A percentile compares a stretch with the other conserved stretches of the same genome.
Conservation (phyloP, 1,284 basidiomycete genomes). For the Ustilago curta region DNA sequence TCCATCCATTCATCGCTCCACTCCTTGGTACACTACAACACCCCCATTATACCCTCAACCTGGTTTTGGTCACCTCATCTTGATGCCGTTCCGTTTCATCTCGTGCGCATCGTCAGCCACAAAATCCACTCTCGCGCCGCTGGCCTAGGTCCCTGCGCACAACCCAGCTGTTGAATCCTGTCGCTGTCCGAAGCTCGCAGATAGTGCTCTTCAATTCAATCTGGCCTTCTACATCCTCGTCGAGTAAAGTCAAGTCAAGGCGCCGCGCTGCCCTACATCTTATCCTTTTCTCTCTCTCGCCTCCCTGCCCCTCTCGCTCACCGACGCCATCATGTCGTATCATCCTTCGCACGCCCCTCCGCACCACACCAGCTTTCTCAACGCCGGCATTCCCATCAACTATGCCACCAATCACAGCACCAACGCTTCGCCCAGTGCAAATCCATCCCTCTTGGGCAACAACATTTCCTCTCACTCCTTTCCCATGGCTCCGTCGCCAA, state of each 20-base stretch:
- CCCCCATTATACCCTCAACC: neutral
- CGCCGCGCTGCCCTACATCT: constrained; percentile 1
- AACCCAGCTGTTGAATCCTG: neutral
- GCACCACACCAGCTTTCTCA: constrained; percentile 30
- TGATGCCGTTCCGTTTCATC: constrained; percentile 26
- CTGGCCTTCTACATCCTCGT: too few relatives aligned
- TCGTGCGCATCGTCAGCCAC: constrained; percentile 6
- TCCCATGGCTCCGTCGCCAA: constrained; percentile 44
- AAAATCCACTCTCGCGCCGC: neutral
- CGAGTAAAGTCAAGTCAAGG: neutral
- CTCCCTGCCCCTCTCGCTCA: neutral
- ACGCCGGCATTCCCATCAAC: constrained; percentile 33
- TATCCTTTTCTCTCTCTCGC: neutral
- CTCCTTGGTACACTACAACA: too few relatives aligned
- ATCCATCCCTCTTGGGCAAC: constrained; percentile 28
- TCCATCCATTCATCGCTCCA: too few relatives aligned
- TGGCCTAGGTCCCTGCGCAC: neutral
- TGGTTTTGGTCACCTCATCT: neutral
- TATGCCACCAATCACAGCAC: constrained; percentile 30
- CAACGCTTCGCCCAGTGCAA: constrained; percentile 23
- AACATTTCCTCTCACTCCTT: constrained; percentile 47
- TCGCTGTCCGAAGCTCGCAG: neutral
- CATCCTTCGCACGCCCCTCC: constrained; percentile 43
- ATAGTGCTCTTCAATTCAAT: neutral
- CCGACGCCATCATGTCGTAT: constrained; percentile 43